phyloP scores from a whole-genome alignment of 805 yeast genomes.

The Lipomyces oligophaga region DNA sequence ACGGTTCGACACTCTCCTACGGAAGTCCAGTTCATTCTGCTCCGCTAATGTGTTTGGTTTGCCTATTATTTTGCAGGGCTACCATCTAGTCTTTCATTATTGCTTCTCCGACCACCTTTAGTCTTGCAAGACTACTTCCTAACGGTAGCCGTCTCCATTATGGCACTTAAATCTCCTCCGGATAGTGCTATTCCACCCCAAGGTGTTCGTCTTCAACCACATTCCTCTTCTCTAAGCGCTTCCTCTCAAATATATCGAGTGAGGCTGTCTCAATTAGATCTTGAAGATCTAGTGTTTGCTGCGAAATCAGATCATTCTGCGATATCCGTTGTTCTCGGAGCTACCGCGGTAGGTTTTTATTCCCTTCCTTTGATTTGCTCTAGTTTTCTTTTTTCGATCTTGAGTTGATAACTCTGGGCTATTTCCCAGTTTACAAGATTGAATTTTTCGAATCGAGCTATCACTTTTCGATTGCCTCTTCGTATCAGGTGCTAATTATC shows the following conservation, averaged over 20 bases:
- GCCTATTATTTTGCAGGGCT: too few relatives aligned
- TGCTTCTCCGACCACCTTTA: too few relatives aligned
- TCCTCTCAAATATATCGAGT: conserved; percentile 21
- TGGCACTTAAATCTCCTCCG: neutral
- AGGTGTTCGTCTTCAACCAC: conserved; percentile 9
- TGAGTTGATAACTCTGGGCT: too few relatives aligned
- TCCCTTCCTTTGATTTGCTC: neutral
- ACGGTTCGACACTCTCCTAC: too few relatives aligned
- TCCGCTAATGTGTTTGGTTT: too few relatives aligned
- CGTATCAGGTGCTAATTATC: neutral
- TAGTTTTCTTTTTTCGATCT: neutral
- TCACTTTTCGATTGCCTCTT: neutral
- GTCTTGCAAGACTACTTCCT: too few relatives aligned
- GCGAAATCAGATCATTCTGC: conserved; percentile 13
- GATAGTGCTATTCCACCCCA: conserved; percentile 1
- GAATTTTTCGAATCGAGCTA: neutral
- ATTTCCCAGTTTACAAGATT: too few relatives aligned
- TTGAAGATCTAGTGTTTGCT: conserved; percentile 13
- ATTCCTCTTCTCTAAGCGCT: neutral
- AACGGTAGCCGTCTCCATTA: neutral
- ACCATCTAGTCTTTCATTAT: too few relatives aligned
- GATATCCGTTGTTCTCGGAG: conserved; percentile 20
- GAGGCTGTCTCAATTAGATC: conserved; percentile 16
- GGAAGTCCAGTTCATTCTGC: too few relatives aligned
- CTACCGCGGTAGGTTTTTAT: conserved; percentile 12